phyloP scores from a whole-genome alignment of 768 basidiomycete species.

The Termitomyces sp. region DNA sequence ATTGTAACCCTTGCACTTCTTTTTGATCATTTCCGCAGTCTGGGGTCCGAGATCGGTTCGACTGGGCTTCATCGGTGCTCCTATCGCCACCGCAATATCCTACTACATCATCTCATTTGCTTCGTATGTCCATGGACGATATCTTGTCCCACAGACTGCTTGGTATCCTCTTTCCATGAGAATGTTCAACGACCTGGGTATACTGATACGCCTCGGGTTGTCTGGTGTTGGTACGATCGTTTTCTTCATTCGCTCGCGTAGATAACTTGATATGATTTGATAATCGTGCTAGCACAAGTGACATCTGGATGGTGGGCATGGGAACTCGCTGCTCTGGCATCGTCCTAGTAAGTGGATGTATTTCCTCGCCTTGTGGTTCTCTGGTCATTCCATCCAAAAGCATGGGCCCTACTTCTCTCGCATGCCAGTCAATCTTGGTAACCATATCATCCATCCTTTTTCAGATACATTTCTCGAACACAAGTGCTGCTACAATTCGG shows the following conservation, averaged over 20 bases:
- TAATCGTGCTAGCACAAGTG: not conserved
- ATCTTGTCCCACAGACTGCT: not conserved
- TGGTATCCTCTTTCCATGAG: not conserved
- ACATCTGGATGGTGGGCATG: not conserved
- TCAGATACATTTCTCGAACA: constrained; percentile 77
- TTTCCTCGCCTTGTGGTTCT: not conserved
- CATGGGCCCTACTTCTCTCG: not conserved
- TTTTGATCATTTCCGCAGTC: not conserved
- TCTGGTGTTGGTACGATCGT: not conserved
- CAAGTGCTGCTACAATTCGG: constrained; percentile 81
- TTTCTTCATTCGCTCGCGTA: not conserved
- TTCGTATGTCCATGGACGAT: not conserved
- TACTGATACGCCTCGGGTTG: not conserved
- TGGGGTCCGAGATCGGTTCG: not conserved
- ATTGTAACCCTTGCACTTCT: not conserved
- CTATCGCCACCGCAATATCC: not conserved
- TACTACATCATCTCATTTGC: not conserved
- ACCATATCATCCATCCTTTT: constrained; percentile 64
- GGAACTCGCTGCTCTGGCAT: not conserved
- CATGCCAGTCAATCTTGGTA: not conserved
- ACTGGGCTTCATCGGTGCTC: not conserved
- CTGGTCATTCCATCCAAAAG: not conserved
- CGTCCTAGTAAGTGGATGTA: not conserved
- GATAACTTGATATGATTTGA: not conserved
- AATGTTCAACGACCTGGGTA: not conserved